Conservation (phyloP, 345 rosid genomes). For the Sonneratia alba region DNA sequence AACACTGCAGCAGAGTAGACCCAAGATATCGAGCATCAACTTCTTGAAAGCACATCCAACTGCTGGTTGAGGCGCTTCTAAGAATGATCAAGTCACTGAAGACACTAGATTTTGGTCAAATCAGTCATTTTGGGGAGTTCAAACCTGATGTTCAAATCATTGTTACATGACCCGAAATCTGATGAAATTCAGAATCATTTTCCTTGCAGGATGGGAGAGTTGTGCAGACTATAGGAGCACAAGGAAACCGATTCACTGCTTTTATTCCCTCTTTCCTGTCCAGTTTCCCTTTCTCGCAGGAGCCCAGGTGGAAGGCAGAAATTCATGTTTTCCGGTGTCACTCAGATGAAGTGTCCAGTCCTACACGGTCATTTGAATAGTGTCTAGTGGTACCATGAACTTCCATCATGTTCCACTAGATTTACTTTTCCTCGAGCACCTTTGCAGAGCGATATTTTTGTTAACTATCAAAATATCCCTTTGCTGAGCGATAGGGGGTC, state of each 20-base stretch:
- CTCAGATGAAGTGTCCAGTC: background rate
- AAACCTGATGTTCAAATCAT: background rate
- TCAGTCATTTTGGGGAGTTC: background rate
- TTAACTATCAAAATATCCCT: background rate
- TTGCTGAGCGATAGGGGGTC: too few species aligned
- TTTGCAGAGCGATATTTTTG: background rate
- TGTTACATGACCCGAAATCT: background rate
- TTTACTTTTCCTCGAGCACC: background rate
- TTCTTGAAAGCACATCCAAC: background rate
- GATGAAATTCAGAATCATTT: too few species aligned
- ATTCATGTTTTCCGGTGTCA: background rate
- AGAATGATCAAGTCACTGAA: too few species aligned
- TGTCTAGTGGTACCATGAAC: background rate
- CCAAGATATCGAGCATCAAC: background rate
- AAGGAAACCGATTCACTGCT: background rate
- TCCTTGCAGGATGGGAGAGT: too few species aligned
- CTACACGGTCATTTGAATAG: background rate
- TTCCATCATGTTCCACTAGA: background rate
- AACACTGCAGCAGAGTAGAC: background rate
- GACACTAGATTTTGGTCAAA: too few species aligned
- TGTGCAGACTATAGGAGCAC: too few species aligned
- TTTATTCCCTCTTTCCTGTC: background rate
- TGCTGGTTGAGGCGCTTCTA: too few species aligned
- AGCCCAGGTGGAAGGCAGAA: background rate
- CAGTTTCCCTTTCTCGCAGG: background rate